Conservation (phyloP, 441 rosid genomes). For the Dalechampia spathulata region DNA sequence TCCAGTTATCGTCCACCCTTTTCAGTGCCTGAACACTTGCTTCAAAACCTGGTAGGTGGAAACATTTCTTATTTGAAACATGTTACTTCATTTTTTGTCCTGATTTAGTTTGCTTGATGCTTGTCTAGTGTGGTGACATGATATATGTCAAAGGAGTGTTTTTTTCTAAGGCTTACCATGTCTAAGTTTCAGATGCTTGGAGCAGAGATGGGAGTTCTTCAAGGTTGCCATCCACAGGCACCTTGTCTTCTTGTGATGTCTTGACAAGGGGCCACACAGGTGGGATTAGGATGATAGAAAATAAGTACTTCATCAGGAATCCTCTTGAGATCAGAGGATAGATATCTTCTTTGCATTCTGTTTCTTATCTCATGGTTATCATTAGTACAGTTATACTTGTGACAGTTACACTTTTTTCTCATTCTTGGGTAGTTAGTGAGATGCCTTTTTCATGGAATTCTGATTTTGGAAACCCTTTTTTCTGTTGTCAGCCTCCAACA, state of each 20-base stretch:
- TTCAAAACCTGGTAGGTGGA: conserved; percentile 66
- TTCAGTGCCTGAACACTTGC: conserved; percentile 60
- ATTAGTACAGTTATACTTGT: conserved; percentile 31
- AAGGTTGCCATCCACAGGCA: conserved; percentile 63
- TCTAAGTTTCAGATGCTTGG: conserved; percentile 99
- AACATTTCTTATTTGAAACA: conserved; percentile 10
- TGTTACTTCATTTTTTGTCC: conserved; percentile 15
- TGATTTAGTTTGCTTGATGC: conserved; percentile 35
- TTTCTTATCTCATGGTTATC: conserved; percentile 51
- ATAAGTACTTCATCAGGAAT: conserved; percentile 39
- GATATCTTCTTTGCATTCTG: conserved; percentile 47
- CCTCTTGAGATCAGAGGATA: conserved; percentile 48
- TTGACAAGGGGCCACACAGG: conserved; percentile 93
- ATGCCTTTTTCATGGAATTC: conserved; percentile 10
- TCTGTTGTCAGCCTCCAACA: conserved; percentile 70
- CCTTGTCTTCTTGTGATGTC: conserved; percentile 95
- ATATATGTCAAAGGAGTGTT: conserved; percentile 67
- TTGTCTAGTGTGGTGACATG: conserved; percentile 50
- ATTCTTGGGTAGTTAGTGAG: conserved; percentile 27
- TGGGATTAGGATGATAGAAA: conserved; percentile 88
- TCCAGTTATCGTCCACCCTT: conserved; percentile 67
- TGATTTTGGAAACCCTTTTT: background rate
- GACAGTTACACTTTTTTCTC: conserved; percentile 33
- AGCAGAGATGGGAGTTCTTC: conserved; percentile 71
- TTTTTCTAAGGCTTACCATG: conserved; percentile 96